Evolutionary conservation across 2,329 filamentous ascomycete species (phyloP).

Genomic region (Fusarium continuum): DNA sequence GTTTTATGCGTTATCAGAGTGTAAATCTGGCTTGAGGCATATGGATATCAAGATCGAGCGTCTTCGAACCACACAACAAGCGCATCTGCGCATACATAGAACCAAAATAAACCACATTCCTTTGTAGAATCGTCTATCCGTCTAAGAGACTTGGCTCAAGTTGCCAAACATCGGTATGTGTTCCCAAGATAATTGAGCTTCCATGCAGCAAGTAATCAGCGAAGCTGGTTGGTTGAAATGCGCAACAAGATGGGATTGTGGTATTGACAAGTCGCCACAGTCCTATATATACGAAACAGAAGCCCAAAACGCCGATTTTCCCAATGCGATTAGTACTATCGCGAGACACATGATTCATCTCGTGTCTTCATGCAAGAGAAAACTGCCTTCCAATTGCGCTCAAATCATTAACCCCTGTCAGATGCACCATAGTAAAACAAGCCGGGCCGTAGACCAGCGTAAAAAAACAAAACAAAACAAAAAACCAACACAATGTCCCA

Average conservation of each 20-base stretch:
- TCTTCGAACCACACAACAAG: neutral
- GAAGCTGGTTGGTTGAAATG: neutral
- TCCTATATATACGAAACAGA: conserved; percentile 16
- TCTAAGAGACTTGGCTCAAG: neutral
- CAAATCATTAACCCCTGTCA: conserved; percentile 16
- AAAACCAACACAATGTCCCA: neutral
- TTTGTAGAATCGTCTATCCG: neutral
- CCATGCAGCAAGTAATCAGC: neutral
- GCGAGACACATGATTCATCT: conserved; percentile 21
- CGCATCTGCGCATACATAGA: neutral
- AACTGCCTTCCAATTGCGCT: conserved; percentile 12
- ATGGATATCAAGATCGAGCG: neutral
- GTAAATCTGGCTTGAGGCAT: neutral
- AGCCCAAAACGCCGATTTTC: conserved; percentile 26
- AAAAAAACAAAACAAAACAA: too few species aligned
- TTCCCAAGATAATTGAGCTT: neutral
- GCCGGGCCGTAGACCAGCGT: conserved; percentile 1
- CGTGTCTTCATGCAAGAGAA: conserved; percentile 29
- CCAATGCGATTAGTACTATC: conserved; percentile 11
- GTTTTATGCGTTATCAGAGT: conserved; percentile 7
- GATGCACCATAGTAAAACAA: conserved; percentile 23
- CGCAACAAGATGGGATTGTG: neutral
- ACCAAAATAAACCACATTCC: conserved; percentile 5
- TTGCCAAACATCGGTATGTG: neutral
- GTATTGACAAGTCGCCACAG: conserved; percentile 15